A percentile compares a stretch with the other conserved stretches of the same genome.
These are phyloP conservation scores for Cladosporium sp. DNA, from an alignment of 2,329 filamentous ascomycete genomes.

Conservation along the genomic window DNA sequence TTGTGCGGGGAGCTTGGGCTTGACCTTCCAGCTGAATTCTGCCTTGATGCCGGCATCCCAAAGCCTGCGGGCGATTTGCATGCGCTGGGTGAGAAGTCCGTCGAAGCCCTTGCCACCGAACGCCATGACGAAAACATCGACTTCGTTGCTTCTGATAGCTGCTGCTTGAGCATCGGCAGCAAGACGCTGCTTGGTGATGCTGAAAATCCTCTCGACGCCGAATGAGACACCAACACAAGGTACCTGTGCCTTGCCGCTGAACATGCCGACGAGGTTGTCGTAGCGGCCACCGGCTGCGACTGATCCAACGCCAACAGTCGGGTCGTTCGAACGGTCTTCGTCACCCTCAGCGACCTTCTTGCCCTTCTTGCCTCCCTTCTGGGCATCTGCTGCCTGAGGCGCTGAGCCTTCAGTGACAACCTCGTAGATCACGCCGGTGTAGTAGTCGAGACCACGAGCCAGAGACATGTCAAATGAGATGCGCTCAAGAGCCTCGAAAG, in stretches of 20 bases:
- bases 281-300: constrained; percentile 88
- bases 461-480: constrained; percentile 88
- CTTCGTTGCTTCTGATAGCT: constrained; percentile 63
- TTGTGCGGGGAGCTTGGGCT: constrained; percentile 81
- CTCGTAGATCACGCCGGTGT: constrained; percentile 87
- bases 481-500: constrained; percentile 66
- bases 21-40: constrained; percentile 84
- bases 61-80: constrained; percentile 69
- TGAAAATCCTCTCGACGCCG: constrained; percentile 92
- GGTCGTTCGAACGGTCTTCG: constrained; percentile 71
- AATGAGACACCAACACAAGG: constrained; percentile 92
- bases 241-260: constrained; percentile 69
- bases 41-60: constrained; percentile 90
- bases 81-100: constrained; percentile 76
- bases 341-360: constrained; percentile 46
- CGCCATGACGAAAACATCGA: constrained; percentile 93
- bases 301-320: constrained; percentile 78
- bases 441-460: constrained; percentile 87
- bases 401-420: constrained; percentile 79
- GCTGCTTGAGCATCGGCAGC: constrained; percentile 56
- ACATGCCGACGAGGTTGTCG: constrained; percentile 92
- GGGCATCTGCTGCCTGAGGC: constrained; percentile 42
- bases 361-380: constrained; percentile 45
- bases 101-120: constrained; percentile 83
- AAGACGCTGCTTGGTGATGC: constrained; percentile 76